Evolutionary conservation across 805 yeast species (phyloP), one percentile per base, ranked within the genome.

Genomic region (Candida mattraensis): DNA sequence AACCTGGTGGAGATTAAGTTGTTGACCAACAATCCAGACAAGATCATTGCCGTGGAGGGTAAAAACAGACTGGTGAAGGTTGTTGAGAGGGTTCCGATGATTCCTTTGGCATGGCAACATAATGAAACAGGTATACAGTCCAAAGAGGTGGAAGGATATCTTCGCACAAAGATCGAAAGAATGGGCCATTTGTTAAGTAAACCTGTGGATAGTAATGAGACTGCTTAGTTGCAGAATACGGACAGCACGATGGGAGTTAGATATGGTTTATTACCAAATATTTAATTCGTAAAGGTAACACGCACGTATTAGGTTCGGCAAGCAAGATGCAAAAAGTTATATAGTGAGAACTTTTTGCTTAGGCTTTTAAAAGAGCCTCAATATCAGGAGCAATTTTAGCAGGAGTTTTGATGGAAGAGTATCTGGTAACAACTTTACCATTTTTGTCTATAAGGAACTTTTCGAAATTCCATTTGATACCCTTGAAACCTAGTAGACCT

Each of bases 21-120:
- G 25, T 67, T 93, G 55, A 93, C 99, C 1, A 93, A 93, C 56
- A 93, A 93, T 56, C 99, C 99, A 2, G 98, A 93, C 57, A 93
- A 93, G 63, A 87, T 93, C 26, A 76, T 81, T 15, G 97, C 97
- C 2, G 96, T 93, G 4, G 97, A 89, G 63, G 96, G 97, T 25
- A 79, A 78, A 53, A 72, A 87, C 51, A 72, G 83, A 25, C 67
- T 76, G 33, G 78, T 93, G 19, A 73, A 71, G 43, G 98, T 94
- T 28, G 72, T 74, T 17, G 93, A 91, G 59, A 76, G 99, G 47
- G 88, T 91, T 3, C 96, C 99, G 23, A 93, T 93, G 99, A 76
- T 93, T 3, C 99, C 99, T 10, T 71, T 89, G 37, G 89, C 96
- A 6, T 93, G 99, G 99, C 72, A 73, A 54, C 58, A 66, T 40